Percentiles rank a stretch among this genome's conserved stretches.
These are phyloP conservation scores for Curvularia lunata DNA, from an alignment of 2,329 filamentous ascomycete species.

Conservation along the genomic window DNA sequence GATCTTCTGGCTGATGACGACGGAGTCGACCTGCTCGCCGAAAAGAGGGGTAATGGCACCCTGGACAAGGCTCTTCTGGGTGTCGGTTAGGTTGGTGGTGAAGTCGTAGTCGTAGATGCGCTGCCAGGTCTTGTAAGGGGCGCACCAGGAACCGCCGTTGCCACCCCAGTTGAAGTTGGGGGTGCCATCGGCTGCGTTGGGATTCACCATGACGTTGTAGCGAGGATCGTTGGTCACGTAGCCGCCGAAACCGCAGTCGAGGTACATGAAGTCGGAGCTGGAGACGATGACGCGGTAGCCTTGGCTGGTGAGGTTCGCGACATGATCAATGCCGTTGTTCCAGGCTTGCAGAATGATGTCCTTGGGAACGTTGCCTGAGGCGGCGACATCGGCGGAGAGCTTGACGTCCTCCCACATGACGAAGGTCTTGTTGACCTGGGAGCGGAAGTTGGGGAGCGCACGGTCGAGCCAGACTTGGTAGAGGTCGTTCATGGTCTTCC, in stretches of 20 bases:
- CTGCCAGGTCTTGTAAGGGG: slow-evolving; percentile 66
- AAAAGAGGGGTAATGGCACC: slow-evolving; percentile 61
- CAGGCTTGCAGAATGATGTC: slow-evolving; percentile 62
- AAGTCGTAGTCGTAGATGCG: slow-evolving; percentile 67
- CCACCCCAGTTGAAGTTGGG: slow-evolving; percentile 64
- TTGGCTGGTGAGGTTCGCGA: slow-evolving; percentile 57
- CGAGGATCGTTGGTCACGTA: slow-evolving; percentile 62
- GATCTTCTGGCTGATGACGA: slow-evolving; percentile 57
- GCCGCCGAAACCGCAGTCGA: slow-evolving; percentile 63
- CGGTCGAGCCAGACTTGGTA: slow-evolving; percentile 62
- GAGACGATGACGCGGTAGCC: slow-evolving; percentile 65
- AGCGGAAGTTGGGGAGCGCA: slow-evolving; percentile 59
- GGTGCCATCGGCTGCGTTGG: slow-evolving; percentile 48
- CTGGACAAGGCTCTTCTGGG: slow-evolving; percentile 57
- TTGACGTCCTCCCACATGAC: slow-evolving; percentile 65
- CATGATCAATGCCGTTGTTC: slow-evolving; percentile 61
- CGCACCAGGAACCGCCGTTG: slow-evolving; percentile 63
- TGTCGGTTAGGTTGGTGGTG: slow-evolving; percentile 55
- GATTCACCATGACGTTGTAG: slow-evolving; percentile 62
- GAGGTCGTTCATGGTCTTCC: slow-evolving; percentile 60
- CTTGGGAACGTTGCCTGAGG: slow-evolving; percentile 57
- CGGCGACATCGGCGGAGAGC: slow-evolving; percentile 50
- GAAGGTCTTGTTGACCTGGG: slow-evolving; percentile 56
- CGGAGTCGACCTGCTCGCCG: slow-evolving; percentile 63
- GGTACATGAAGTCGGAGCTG: slow-evolving; percentile 62